These are phyloP conservation scores for Penicillium rolfsii DNA, from an alignment of 2,329 filamentous ascomycete species.

Conservation along the genomic window DNA sequence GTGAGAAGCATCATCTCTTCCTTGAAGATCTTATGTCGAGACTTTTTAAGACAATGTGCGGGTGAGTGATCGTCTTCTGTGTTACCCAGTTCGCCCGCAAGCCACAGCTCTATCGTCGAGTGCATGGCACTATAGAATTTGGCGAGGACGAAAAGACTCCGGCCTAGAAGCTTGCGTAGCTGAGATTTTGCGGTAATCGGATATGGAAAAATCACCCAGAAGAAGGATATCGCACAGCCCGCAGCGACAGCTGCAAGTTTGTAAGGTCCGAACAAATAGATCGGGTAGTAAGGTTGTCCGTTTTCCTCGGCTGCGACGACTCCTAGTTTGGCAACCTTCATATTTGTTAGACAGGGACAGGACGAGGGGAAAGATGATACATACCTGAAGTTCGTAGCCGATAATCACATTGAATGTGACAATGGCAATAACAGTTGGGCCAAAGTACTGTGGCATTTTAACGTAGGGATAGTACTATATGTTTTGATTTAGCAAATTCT, in stretches of 20 bases:
- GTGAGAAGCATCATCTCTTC: constrained; percentile 68
- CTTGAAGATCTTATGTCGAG: constrained; percentile 61
- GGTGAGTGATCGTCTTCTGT: constrained; percentile 19
- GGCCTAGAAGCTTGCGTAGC: constrained; percentile 67
- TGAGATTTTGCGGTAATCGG: constrained; percentile 71
- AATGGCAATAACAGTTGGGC: constrained; percentile 62
- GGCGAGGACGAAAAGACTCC: constrained; percentile 70
- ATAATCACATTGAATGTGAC: constrained; percentile 65
- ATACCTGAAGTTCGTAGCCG: constrained; percentile 70
- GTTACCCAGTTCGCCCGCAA: constrained; percentile 58
- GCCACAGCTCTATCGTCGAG: constrained; percentile 64
- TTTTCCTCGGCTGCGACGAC: constrained; percentile 55
- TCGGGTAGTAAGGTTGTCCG: constrained; percentile 70
- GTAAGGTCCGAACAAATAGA: constrained; percentile 72
- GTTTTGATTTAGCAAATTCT: neutral
- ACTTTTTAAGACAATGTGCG: constrained; percentile 53
- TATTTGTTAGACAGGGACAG: neutral
- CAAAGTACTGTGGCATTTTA: constrained; percentile 66
- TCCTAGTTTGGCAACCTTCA: constrained; percentile 56
- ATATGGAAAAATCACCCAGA: constrained; percentile 76
- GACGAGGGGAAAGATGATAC: neutral
- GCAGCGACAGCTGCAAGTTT: constrained; percentile 68
- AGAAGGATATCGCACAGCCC: constrained; percentile 70
- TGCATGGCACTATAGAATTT: constrained; percentile 74
- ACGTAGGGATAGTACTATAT: constrained; percentile 64